These are phyloP conservation scores for Phytopythium ostracodes DNA, from an alignment of 352 stramenopile species.

Conservation along the genomic window DNA sequence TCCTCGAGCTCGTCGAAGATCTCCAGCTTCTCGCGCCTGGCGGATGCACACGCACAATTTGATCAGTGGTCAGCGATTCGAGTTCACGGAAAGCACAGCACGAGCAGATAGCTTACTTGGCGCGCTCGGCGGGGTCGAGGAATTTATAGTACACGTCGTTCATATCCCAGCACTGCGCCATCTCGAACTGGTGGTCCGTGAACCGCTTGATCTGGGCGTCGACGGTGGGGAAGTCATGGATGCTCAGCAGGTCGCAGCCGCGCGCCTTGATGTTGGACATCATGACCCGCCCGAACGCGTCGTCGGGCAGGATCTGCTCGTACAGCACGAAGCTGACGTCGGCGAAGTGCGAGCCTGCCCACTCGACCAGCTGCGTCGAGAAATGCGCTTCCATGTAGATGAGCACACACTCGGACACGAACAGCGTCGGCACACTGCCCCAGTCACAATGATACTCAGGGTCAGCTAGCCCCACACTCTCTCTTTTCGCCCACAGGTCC, in stretches of 20 bases:
- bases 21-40: slow-evolving; percentile 79
- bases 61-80: no score
- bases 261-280: slow-evolving; percentile 88
- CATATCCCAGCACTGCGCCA: slow-evolving; percentile 86
- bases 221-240: slow-evolving; percentile 71
- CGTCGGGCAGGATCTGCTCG: slow-evolving; percentile 89
- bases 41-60: slow-evolving; percentile 3
- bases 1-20: slow-evolving; percentile 93
- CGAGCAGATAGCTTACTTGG: slow-evolving; percentile 36
- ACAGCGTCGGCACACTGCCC: slow-evolving; percentile 48
- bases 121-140: slow-evolving; percentile 57
- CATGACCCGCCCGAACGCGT: slow-evolving; percentile 90
- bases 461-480: no score
- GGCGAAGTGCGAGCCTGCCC: slow-evolving; percentile 59
- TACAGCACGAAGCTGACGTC: slow-evolving; percentile 85
- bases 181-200: slow-evolving; percentile 54
- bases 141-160: slow-evolving; percentile 92
- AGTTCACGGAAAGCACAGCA: not conserved
- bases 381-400: slow-evolving; percentile 90
- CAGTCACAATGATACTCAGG: no score
- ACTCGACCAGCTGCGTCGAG: slow-evolving; percentile 69
- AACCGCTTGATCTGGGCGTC: slow-evolving; percentile 77
- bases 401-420: slow-evolving; percentile 90
- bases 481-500: not conserved
- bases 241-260: slow-evolving; percentile 86